Evolutionary conservation across 345 rosid genomes (phyloP).

Genomic region (Linum lewisii): DNA sequence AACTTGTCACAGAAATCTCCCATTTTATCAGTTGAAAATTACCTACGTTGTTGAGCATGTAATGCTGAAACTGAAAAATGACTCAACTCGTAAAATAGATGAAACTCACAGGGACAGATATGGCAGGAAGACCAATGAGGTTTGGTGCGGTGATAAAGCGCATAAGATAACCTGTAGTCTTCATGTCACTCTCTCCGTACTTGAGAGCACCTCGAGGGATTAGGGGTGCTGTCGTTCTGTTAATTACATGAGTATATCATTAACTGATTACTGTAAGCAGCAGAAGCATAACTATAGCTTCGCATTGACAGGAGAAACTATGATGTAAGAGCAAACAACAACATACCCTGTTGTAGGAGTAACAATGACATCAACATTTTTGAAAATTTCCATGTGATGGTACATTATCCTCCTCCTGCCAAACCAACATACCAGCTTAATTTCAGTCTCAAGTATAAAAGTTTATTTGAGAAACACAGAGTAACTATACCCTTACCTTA

Average conservation of each 20-base stretch:
- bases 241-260: constrained; percentile 2
- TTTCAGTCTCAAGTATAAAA: neutral
- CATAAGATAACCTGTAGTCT: constrained; percentile 67
- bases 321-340: neutral
- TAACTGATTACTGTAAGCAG: neutral
- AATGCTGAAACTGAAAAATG: too few species aligned
- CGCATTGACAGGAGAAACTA: neutral
- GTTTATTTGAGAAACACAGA: neutral
- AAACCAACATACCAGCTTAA: constrained; percentile 13
- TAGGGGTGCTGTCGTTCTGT: constrained; percentile 79
- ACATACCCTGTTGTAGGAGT: constrained; percentile 81
- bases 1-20: too few species aligned
- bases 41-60: too few species aligned
- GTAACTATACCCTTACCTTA: constrained; percentile 33
- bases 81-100: neutral
- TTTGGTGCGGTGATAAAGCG: constrained; percentile 50
- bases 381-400: constrained; percentile 74
- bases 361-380: constrained; percentile 69
- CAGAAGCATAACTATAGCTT: neutral
- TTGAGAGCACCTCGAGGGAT: constrained; percentile 63
- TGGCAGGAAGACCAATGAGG: constrained; percentile 81
- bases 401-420: constrained; percentile 71
- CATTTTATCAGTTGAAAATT: too few species aligned
- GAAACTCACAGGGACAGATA: constrained; percentile 62
- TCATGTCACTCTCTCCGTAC: constrained; percentile 63